Percentiles rank a stretch among this genome's conserved stretches.
Evolutionary conservation across 495 filamentous ascomycete genomes (phyloP).

Genomic region (Bacidia rubella): DNA sequence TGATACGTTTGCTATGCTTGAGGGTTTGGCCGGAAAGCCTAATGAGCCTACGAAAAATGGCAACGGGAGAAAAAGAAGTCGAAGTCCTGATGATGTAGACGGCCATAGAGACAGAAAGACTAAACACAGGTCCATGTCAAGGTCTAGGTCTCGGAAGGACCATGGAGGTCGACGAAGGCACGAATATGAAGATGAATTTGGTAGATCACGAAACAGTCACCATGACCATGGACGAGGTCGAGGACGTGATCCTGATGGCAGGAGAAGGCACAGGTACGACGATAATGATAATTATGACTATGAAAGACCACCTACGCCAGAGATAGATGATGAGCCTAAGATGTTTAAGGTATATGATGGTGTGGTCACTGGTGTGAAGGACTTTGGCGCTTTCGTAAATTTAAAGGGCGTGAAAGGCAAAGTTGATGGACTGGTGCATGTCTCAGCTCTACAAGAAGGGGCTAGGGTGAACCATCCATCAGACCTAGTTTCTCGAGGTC

Average conservation of each 20-base stretch:
- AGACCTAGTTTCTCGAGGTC: constrained; percentile 67
- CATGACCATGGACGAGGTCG: constrained; percentile 23
- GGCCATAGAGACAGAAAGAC: constrained; percentile 32
- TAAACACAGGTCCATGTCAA: constrained; percentile 42
- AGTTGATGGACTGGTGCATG: constrained; percentile 85
- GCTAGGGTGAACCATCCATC: constrained; percentile 83
- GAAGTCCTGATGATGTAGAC: constrained; percentile 53
- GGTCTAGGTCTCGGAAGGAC: constrained; percentile 38
- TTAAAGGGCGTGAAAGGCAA: constrained; percentile 75
- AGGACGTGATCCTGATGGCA: not conserved
- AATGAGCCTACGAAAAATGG: constrained; percentile 28
- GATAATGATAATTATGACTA: constrained; percentile 46
- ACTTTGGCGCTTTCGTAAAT: constrained; percentile 94
- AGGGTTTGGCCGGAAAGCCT: constrained; percentile 65
- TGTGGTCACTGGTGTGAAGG: constrained; percentile 77
- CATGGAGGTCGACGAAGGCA: constrained; percentile 33
- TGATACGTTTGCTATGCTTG: constrained; percentile 84
- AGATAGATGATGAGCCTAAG: constrained; percentile 68
- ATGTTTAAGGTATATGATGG: constrained; percentile 86
- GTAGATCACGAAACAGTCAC: constrained; percentile 31
- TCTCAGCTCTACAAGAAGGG: constrained; percentile 86
- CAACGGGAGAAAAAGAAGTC: constrained; percentile 50
- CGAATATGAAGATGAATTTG: constrained; percentile 50
- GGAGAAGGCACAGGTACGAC: constrained; percentile 24
- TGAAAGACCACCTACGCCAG: constrained; percentile 56